A percentile compares a stretch with the other conserved stretches of the same genome.
Evolutionary conservation across 106 monocot genomes (phyloP).

Genomic region (Allium sativum): DNA sequence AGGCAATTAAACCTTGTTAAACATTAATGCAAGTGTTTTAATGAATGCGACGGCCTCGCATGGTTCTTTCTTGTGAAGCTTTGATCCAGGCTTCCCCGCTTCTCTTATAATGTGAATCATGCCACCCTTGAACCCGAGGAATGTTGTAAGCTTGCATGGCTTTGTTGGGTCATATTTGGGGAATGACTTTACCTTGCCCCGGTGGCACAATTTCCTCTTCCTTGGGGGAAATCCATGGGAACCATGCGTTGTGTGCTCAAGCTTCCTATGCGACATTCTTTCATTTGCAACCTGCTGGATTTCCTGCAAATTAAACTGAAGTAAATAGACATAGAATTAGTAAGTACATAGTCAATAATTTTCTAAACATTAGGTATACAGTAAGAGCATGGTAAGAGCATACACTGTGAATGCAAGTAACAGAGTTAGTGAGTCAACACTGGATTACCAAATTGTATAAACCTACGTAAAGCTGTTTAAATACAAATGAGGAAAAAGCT

Average conservation of each 20-base stretch:
- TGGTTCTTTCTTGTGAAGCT: slow-evolving; percentile 66
- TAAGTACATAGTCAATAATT: no score
- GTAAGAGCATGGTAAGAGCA: no score
- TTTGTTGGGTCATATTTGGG: slow-evolving; percentile 64
- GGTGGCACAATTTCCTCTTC: slow-evolving; percentile 63
- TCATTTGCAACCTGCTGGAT: no score
- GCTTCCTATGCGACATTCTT: slow-evolving; percentile 80
- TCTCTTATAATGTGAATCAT: slow-evolving; percentile 85
- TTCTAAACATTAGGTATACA: no score
- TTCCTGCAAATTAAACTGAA: no score
- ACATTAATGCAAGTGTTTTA: slow-evolving; percentile 57
- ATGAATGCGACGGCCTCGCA: slow-evolving; percentile 63
- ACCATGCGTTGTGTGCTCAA: slow-evolving; percentile 90
- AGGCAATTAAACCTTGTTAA: slow-evolving; percentile 49
- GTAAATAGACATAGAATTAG: no score
- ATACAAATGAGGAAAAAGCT: no score
- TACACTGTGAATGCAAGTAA: no score
- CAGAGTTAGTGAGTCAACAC: no score
- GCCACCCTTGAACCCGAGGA: slow-evolving; percentile 79
- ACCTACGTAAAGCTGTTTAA: no score
- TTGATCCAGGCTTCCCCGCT: slow-evolving; percentile 81
- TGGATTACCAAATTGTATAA: no score
- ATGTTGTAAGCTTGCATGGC: slow-evolving; percentile 47
- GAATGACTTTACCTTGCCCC: slow-evolving; percentile 84
- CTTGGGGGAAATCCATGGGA: slow-evolving; percentile 83